Evolutionary conservation across 805 yeast genomes (phyloP).

Genomic region (Vanderwaltozyma tropicalis): DNA sequence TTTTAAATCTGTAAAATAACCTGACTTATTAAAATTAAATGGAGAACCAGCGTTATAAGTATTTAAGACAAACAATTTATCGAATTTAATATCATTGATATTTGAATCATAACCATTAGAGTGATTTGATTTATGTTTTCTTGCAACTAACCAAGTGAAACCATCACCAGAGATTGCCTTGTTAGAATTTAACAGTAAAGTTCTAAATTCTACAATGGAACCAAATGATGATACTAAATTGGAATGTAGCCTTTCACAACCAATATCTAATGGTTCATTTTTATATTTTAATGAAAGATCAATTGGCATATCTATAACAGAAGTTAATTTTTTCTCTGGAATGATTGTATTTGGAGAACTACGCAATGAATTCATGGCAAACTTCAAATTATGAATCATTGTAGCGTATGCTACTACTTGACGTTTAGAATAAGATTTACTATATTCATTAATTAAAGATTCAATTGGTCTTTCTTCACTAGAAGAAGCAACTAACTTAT

Average conservation of each 20-base stretch:
- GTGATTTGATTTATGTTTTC: constrained; percentile 15
- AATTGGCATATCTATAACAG: constrained; percentile 37
- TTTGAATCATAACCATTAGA: constrained; percentile 4
- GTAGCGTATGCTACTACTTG: constrained; percentile 33
- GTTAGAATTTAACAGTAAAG: constrained; percentile 60
- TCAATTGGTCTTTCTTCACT: constrained; percentile 1
- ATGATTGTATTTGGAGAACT: constrained; percentile 5
- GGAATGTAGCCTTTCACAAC: constrained; percentile 28
- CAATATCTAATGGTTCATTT: constrained; percentile 27
- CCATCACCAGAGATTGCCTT: constrained; percentile 79
- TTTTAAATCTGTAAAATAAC: constrained; percentile 24
- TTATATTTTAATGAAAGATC: constrained; percentile 12
- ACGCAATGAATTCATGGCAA: constrained; percentile 29
- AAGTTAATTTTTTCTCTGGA: constrained; percentile 3
- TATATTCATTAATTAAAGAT: constrained; percentile 19
- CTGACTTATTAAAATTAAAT: constrained; percentile 46
- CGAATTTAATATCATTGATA: constrained; percentile 23
- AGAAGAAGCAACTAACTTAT: constrained; percentile 14
- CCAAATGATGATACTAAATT: constrained; percentile 62
- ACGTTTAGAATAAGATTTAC: constrained; percentile 24
- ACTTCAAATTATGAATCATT: constrained; percentile 29
- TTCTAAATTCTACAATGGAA: constrained; percentile 62
- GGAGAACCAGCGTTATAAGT: constrained; percentile 90
- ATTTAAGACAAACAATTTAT: constrained; percentile 56
- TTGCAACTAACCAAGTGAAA: constrained; percentile 77